Percentiles rank a stretch among this genome's conserved stretches.
These are phyloP conservation scores for Fusarium begoniae DNA, from an alignment of 2,329 filamentous ascomycete species.

Conservation along the genomic window DNA sequence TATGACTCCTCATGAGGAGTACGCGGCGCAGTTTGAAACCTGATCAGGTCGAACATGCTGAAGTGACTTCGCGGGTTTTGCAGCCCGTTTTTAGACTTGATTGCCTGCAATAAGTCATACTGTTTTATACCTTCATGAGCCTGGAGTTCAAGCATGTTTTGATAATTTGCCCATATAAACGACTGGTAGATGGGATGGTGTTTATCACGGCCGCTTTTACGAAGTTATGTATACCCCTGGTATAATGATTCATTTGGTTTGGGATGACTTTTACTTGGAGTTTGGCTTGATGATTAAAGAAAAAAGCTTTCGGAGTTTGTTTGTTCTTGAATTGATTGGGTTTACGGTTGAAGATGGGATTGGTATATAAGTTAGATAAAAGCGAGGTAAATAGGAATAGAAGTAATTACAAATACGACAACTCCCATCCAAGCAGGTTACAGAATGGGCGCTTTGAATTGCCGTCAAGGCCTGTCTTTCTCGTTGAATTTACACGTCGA, in stretches of 20 bases:
- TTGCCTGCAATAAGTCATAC: not conserved
- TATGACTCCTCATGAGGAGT: conserved; percentile 36
- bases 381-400: conserved; percentile 15
- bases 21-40: not conserved
- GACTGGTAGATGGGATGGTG: not conserved
- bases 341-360: not conserved
- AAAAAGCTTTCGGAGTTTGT: not conserved
- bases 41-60: not conserved
- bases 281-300: conserved; percentile 11
- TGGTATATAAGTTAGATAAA: not conserved
- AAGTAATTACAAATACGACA: not conserved
- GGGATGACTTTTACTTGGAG: not conserved
- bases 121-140: not conserved
- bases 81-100: not conserved
- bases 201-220: conserved; percentile 10
- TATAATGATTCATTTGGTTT: conserved; percentile 12
- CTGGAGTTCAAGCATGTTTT: conserved; percentile 19
- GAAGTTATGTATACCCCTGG: conserved; percentile 18
- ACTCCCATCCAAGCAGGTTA: not conserved
- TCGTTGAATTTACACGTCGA: not conserved
- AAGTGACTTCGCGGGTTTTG: not conserved
- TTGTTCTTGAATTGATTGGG: not conserved
- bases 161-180: not conserved
- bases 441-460: not conserved
- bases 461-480: not conserved